Evolutionary conservation across 2,329 filamentous ascomycete species (phyloP), one percentile per base, ranked within the genome.

Genomic region (Microcyclosporella mali): DNA sequence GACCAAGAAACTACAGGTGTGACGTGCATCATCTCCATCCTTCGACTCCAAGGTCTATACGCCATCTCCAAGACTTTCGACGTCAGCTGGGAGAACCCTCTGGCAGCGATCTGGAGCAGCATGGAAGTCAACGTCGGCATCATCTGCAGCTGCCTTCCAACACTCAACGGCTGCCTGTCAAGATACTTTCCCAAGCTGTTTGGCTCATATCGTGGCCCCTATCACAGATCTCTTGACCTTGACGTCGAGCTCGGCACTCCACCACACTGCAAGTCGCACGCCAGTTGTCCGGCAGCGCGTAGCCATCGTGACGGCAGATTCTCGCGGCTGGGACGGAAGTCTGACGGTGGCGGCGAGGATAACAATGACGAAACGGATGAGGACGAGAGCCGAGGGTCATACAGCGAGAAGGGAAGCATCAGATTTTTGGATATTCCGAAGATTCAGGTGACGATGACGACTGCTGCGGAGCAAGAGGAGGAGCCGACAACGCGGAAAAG

Each of bases 81-180:
- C 43, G 46, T 56, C 16, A 51, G 48, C 45, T 60, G 56, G 53
- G 53, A 56, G 43, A 57, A 56, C 27, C 52, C 54, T 3, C 47
- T 53, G 9, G 56, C 55, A 30, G 56, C 56, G 27, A 48, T 54
- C 15, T 55, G 55, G 49, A 55, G 51, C 8, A 46, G 39, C 31
- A 41, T 56, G 17, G 58, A 60, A 45, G 53, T 56, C 43, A 57
- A 60, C 41, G 52, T 56, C 18, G 58, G 52, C 34, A 60, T 58
- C 33, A 40, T 56, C 14, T 60, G 54, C 42, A 53, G 54, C 12
- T 56, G 56, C 38, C 49, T 59, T 2, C 58, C 58, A 2, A 55
- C 55, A 3, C 51, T 60, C 3, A 58, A 56, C 42, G 50, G 53
- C 9, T 56, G 50, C 41, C 37, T 61, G 12, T 44, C 53, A 3